Base-by-base conservation (phyloP, 441 rosid genomes). In the Arabidopsis hybrid region DNA sequence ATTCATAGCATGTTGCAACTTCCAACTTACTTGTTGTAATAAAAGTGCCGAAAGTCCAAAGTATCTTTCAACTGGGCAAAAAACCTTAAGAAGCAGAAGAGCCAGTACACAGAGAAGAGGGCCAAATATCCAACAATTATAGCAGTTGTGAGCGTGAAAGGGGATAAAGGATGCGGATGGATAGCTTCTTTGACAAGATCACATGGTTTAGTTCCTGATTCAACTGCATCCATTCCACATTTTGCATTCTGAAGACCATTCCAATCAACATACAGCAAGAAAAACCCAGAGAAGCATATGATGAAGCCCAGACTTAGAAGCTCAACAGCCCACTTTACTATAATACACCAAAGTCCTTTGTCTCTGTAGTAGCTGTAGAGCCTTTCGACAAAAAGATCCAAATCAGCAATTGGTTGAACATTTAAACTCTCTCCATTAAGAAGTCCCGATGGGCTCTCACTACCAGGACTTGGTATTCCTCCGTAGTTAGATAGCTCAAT, bases 201-300 rank as follows among this genome's bases (percentile, higher is more conserved):
- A 74, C 99, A 96, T 14, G 97, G 99, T 86, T 85, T 93, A 69
- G 84, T 89, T 71, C 98, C 97, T 34, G 98, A 93, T 71, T 93
- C 98, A 77, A 93, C 91, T 5, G 99, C 98, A 87, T 96, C 93
- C 94, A 96, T 89, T 38, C 99, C 99, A 76, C 98, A 96, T 78
- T 93, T 93, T 39, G 99, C 99, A 80, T 93, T 91, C 59, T 91
- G 89, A 76, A 96, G 98, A 71, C 97, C 99, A 86, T 89, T 82
- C 99, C 99, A 96, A 77, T 96, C 96, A 71, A 93, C 98, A 85
- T 76, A 93, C 65, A 96, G 61, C 70, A 96, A 89, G 87, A 96
- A 91, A 76, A 96, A 93, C 14, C 93, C 97, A 0, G 98, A 96
- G 88, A 96, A 96, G 86, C 94, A 88, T 61, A 96, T 91, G 69